Conservation (phyloP, 2,329 filamentous ascomycete genomes). For the Nannizziopsis barbatae region DNA sequence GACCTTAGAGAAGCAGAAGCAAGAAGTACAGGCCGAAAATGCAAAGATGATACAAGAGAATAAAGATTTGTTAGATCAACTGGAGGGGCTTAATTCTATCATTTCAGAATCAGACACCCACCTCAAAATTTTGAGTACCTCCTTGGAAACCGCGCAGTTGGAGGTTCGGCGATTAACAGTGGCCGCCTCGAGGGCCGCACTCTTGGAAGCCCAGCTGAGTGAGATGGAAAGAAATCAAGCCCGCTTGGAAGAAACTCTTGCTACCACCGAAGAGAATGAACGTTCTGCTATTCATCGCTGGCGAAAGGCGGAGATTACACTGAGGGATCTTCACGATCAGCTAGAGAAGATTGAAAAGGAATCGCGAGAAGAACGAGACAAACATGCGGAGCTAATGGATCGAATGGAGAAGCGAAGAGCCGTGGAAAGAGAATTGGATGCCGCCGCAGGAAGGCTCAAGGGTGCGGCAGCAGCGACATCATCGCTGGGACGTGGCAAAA, state of each 20-base stretch:
- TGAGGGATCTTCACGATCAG: constrained; percentile 72
- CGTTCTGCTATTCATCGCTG: constrained; percentile 70
- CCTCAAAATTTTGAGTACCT: constrained; percentile 64
- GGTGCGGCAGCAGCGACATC: constrained; percentile 63
- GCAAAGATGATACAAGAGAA: constrained; percentile 73
- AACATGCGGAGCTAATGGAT: constrained; percentile 67
- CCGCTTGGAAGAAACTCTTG: constrained; percentile 55
- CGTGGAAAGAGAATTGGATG: constrained; percentile 71
- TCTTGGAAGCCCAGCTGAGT: constrained; percentile 68
- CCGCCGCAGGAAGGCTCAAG: constrained; percentile 68
- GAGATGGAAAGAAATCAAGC: constrained; percentile 73
- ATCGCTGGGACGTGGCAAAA: constrained; percentile 45
- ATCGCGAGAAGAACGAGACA: constrained; percentile 64
- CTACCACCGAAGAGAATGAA: constrained; percentile 60
- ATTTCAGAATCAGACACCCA: constrained; percentile 69
- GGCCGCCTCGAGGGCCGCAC: constrained; percentile 61
- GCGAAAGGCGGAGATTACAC: constrained; percentile 69
- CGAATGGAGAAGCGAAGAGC: constrained; percentile 74
- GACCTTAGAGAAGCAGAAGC: constrained; percentile 62
- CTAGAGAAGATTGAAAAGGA: constrained; percentile 81
- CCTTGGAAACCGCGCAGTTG: constrained; percentile 64
- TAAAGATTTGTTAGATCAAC: constrained; percentile 63
- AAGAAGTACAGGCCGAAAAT: constrained; percentile 63
- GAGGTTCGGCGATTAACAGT: constrained; percentile 63
- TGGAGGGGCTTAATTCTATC: constrained; percentile 72